A percentile compares a stretch with the other conserved stretches of the same genome.
Evolutionary conservation across 129 eudicot genomes (phyloP).

Genomic region (Rutidosis leptorrhynchoides): DNA sequence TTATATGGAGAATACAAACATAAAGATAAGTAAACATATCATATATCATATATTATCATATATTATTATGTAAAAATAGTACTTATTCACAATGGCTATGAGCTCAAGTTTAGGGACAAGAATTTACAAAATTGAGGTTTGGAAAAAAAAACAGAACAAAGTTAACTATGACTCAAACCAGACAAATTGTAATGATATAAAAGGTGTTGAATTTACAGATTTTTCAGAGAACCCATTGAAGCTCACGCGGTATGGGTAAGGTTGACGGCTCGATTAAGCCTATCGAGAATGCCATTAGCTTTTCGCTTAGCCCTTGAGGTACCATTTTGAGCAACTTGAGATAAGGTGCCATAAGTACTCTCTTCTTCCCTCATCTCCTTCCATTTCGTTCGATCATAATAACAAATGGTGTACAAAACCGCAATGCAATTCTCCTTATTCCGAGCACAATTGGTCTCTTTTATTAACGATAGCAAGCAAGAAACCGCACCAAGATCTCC

Average conservation of each 20-base stretch:
- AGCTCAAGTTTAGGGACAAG: constrained; percentile 45
- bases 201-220: constrained; percentile 61
- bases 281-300: constrained; percentile 84
- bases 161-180: constrained; percentile 34
- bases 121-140: constrained; percentile 49
- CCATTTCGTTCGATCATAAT: constrained; percentile 68
- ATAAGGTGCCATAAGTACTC: constrained; percentile 52
- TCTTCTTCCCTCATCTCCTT: constrained; percentile 89
- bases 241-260: constrained; percentile 88
- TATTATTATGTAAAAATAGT: constrained; percentile 9
- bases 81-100: constrained; percentile 61
- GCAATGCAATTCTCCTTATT: constrained; percentile 87
- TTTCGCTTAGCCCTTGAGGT: constrained; percentile 95
- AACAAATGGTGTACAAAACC: constrained; percentile 62
- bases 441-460: constrained; percentile 70
- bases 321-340: constrained; percentile 82
- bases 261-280: constrained; percentile 60
- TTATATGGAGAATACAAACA: constrained; percentile 18
- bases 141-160: constrained; percentile 29
- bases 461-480: constrained; percentile 60
- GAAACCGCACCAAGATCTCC: constrained; percentile 74
- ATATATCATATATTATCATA: background rate
- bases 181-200: constrained; percentile 18
- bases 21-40: constrained; percentile 19
- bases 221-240: constrained; percentile 13